Conservation (phyloP, 192 early-diverging fungal genomes). For the Coemansia sp. region DNA sequence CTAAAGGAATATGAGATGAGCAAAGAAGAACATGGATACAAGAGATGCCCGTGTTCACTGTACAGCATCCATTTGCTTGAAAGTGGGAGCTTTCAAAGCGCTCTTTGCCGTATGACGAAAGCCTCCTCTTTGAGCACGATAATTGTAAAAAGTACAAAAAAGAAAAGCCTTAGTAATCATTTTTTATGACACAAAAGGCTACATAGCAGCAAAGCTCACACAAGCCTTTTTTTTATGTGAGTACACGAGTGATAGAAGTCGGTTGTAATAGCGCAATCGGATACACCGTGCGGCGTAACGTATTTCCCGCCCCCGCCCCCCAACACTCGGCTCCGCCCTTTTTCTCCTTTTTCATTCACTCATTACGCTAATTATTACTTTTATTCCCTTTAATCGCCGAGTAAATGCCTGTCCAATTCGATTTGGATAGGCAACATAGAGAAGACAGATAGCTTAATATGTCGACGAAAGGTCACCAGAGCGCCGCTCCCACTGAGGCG, state of each 20-base stretch:
- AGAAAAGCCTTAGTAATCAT: not conserved
- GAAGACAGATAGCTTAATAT: slow-evolving; percentile 2
- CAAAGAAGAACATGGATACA: not conserved
- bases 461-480: not conserved
- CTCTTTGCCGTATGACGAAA: not conserved
- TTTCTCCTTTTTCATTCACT: not conserved
- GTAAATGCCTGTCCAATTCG: slow-evolving; percentile 4
- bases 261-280: not conserved
- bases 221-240: too few species aligned
- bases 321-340: not conserved
- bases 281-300: not conserved
- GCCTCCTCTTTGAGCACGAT: not conserved
- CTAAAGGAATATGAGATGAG: not conserved
- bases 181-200: too few species aligned
- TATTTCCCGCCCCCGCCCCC: not conserved
- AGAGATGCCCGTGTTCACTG: not conserved
- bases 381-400: not conserved
- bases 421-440: not conserved
- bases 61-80: not conserved
- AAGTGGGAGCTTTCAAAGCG: not conserved
- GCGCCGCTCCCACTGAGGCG: slow-evolving; percentile 12
- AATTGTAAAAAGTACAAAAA: not conserved
- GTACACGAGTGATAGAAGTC: too few species aligned
- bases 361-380: not conserved
- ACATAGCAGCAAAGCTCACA: not conserved